A percentile compares a stretch with the other conserved stretches of the same genome.
phyloP scores from a whole-genome alignment of 371 early-diverging fungal genomes.

The Massospora cicadina region DNA sequence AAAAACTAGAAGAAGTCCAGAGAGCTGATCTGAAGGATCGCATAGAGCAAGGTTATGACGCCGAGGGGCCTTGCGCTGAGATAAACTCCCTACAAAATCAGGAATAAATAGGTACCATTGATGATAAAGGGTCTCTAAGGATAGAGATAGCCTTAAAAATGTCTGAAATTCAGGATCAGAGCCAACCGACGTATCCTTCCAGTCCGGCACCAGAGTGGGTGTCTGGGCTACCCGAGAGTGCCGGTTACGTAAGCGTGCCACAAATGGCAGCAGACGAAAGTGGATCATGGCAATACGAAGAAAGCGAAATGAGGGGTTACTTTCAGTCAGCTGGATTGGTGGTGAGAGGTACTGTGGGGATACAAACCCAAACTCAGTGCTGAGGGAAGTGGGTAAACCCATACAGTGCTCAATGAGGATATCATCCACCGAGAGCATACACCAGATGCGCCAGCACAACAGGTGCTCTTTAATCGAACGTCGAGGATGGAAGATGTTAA shows the following conservation, averaged over 20 bases:
- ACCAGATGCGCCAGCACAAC: not conserved
- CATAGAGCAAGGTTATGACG: not conserved
- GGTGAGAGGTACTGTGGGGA: not conserved
- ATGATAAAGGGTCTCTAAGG: not conserved
- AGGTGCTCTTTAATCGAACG: not conserved
- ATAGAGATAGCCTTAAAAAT: not conserved
- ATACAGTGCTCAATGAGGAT: not conserved
- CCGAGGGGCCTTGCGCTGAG: not conserved
- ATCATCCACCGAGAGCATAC: not conserved
- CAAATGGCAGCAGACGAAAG: not conserved
- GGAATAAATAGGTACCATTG: not conserved
- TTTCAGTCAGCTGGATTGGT: not conserved
- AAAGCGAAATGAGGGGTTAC: not conserved
- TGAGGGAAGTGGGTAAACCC: not conserved
- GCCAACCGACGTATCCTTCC: not conserved
- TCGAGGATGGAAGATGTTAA: not conserved
- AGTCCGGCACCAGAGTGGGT: not conserved
- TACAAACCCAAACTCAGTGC: not conserved
- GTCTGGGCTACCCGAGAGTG: not conserved
- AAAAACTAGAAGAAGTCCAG: not conserved
- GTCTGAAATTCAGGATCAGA: not conserved
- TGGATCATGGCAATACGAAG: not conserved
- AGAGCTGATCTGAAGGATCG: not conserved
- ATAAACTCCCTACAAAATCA: not conserved
- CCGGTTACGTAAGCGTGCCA: not conserved